Conservation (phyloP, 2,329 filamentous ascomycete species). For the Hypoxylon rubiginosum region DNA sequence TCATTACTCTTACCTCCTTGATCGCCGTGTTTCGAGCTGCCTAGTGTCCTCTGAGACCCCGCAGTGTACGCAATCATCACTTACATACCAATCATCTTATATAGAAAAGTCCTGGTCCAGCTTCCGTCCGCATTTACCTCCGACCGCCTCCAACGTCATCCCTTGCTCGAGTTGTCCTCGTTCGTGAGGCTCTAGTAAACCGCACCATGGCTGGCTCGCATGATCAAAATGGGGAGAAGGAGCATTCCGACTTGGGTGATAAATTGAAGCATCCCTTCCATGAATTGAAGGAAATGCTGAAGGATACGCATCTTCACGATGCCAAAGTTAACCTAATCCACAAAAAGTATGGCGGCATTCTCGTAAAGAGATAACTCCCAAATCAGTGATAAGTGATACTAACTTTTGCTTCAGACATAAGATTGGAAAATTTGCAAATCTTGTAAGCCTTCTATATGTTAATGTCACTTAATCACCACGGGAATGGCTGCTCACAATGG, state of each 20-base stretch:
- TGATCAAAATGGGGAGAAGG: slow-evolving; percentile 36
- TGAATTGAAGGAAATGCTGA: slow-evolving; percentile 66
- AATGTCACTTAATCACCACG: slow-evolving; percentile 12
- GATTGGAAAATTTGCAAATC: slow-evolving; percentile 73
- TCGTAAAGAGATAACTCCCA: not conserved
- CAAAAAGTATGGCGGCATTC: slow-evolving; percentile 63
- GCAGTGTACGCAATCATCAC: not conserved
- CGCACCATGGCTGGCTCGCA: slow-evolving; percentile 41
- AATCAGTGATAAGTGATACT: not conserved
- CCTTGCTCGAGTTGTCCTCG: not conserved
- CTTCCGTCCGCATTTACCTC: not conserved
- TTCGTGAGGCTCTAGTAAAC: not conserved
- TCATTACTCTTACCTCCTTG: not conserved
- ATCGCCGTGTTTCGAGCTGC: slow-evolving; percentile 2
- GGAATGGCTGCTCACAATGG: slow-evolving; percentile 25
- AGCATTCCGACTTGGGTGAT: slow-evolving; percentile 55
- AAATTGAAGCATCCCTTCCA: slow-evolving; percentile 65
- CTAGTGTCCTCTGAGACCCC: not conserved
- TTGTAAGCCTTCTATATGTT: slow-evolving; percentile 59
- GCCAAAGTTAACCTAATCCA: slow-evolving; percentile 69
- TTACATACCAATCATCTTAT: not conserved
- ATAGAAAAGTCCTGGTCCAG: not conserved
- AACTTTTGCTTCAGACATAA: slow-evolving; percentile 59
- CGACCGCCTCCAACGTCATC: slow-evolving; percentile 5
- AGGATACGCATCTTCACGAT: slow-evolving; percentile 67